Percentiles rank a stretch among this genome's conserved stretches.
These are phyloP conservation scores for Rhodotorula taiwanensis DNA, from an alignment of 768 basidiomycete species.

Conservation along the genomic window DNA sequence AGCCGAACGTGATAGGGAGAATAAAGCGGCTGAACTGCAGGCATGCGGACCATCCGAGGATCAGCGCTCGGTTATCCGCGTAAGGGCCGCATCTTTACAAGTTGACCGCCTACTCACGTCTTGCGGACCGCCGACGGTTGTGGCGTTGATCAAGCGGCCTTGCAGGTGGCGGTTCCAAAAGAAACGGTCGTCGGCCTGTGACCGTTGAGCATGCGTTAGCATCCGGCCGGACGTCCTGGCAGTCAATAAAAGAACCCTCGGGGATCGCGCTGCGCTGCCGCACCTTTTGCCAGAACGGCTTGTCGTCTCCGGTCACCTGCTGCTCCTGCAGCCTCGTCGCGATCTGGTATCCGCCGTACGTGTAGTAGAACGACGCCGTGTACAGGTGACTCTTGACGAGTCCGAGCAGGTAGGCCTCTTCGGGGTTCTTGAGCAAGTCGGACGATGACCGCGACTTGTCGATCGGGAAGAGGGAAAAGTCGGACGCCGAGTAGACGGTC, in stretches of 20 bases:
- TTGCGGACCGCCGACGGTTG: constrained; percentile 52
- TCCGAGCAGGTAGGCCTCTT: constrained; percentile 78
- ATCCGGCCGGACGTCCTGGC: constrained; percentile 1
- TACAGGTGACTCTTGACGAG: constrained; percentile 78
- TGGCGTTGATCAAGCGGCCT: constrained; percentile 57
- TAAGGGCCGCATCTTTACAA: too few relatives aligned
- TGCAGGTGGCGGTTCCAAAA: constrained; percentile 91
- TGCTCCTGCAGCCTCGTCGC: constrained; percentile 82
- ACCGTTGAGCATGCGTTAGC: too few relatives aligned
- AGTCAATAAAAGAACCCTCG: neutral
- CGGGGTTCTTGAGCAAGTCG: constrained; percentile 61
- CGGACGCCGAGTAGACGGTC: constrained; percentile 79
- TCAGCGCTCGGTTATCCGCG: neutral
- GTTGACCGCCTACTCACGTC: constrained; percentile 53
- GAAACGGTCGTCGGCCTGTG: constrained; percentile 85
- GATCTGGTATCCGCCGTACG: constrained; percentile 74
- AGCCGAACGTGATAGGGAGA: constrained; percentile 88
- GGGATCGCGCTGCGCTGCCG: constrained; percentile 42
- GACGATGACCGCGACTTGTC: constrained; percentile 57
- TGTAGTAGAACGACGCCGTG: constrained; percentile 76
- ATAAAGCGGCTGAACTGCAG: constrained; percentile 76
- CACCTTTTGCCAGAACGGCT: constrained; percentile 71
- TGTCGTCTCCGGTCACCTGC: constrained; percentile 50
- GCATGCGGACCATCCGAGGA: neutral
- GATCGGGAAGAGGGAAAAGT: constrained; percentile 85